Evolutionary conservation across 2,329 filamentous ascomycete genomes (phyloP), one percentile per base, ranked within the genome.

Genomic region (Colletotrichum shisoi): DNA sequence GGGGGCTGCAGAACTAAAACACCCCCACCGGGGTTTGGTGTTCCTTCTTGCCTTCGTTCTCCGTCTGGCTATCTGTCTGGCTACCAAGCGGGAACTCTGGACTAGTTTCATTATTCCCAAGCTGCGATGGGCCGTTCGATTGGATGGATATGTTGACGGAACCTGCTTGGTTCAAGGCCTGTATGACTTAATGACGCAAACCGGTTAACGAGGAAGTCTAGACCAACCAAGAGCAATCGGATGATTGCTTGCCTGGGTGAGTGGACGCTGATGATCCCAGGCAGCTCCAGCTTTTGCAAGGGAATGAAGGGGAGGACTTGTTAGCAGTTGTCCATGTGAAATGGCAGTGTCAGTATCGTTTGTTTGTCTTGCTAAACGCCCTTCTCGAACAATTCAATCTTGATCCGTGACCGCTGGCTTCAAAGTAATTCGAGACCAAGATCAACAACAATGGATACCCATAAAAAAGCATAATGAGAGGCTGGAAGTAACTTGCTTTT

Each of bases 331-430:
- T 17, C n/a, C 3, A 24, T 19, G 24, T 54, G 40, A 48, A 42
- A 56, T 49, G 12, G n/a, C 24, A 34, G 42, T n/a, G 12, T 40
- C n/a, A 21, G 48, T 39, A 27, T 46, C 51, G 27, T 12, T 49
- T 37, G 12, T 13, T 61, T 42, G n/a, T 61, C 45, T 57, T 61
- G 42, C 59, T 46, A 9, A 17, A 39, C 24, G 37, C 37, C 39
- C n/a, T 52, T 7, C 17, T 37, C 27, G 8, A 9, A 9, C 31
- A 34, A 34, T 9, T 3, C 31, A 9, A 34, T 34, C 8, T 9
- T 34, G 31, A 34, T 34, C 31, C 8, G 31, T 8, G 31, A 34
- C 31, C 31, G 7, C 31, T 34, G 31, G 7, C 31, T 34, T 34
- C 31, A 9, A 34, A 11, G 31, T 34, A 9, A 8, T 3, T 34